These are phyloP conservation scores for Beauveria sp. DNA, from an alignment of 2,329 filamentous ascomycete genomes.

Conservation along the genomic window DNA sequence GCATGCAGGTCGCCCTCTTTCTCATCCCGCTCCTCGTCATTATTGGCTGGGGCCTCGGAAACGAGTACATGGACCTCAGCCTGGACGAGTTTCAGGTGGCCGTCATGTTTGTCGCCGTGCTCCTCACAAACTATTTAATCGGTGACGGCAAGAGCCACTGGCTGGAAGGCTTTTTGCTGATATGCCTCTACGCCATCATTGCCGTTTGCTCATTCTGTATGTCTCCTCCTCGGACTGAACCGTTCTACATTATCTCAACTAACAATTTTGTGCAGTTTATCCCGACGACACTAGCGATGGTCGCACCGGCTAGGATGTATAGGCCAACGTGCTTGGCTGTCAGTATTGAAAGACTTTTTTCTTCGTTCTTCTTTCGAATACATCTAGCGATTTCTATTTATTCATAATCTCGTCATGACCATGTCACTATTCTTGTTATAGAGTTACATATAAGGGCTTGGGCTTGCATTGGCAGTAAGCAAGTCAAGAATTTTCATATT, in stretches of 20 bases:
- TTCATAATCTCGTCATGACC: neutral
- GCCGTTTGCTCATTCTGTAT: conserved; percentile 59
- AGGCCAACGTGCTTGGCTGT: neutral
- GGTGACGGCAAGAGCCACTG: conserved; percentile 78
- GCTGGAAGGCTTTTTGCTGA: conserved; percentile 68
- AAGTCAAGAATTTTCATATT: neutral
- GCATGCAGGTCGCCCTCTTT: conserved; percentile 75
- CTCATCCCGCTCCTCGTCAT: conserved; percentile 70
- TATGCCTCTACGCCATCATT: conserved; percentile 74
- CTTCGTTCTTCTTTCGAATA: neutral
- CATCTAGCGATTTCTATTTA: neutral
- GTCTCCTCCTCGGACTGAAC: conserved; percentile 19
- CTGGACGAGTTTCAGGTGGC: conserved; percentile 89
- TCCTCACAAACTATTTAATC: conserved; percentile 82
- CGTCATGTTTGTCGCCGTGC: conserved; percentile 72
- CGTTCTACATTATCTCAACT: neutral
- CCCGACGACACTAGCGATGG: neutral
- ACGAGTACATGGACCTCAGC: conserved; percentile 69
- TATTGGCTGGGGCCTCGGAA: conserved; percentile 67
- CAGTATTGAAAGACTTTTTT: no score
- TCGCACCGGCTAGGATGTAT: neutral
- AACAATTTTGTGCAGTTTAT: conserved; percentile 1
- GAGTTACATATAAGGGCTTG: neutral
- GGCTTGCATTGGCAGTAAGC: neutral
- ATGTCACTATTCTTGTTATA: neutral